These are phyloP conservation scores for Dryas alaskensis DNA, from an alignment of 306 rosid species.

Conservation along the genomic window DNA sequence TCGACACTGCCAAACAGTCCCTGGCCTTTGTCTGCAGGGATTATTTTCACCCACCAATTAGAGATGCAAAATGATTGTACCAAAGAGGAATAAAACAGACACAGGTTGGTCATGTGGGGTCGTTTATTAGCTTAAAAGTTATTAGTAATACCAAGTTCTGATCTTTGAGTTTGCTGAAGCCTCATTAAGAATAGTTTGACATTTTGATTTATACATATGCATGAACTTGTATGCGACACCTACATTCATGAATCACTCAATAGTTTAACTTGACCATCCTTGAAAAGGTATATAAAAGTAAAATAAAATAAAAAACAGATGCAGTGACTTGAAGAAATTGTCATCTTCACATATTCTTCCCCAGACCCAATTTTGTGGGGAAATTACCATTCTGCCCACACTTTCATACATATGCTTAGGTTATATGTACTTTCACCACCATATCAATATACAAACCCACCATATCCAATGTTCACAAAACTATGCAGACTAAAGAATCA, in stretches of 20 bases:
- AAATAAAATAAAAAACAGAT: background rate
- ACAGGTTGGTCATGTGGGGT: background rate
- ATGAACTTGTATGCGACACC: too few species aligned
- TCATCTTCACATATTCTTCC: conserved; percentile 12
- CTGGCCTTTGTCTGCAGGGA: background rate
- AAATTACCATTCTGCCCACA: conserved; percentile 8
- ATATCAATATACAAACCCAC: conserved; percentile 29
- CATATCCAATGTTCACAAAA: conserved; percentile 22
- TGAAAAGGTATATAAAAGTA: background rate
- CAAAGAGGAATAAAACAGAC: background rate
- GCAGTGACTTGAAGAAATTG: background rate
- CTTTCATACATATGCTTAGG: background rate
- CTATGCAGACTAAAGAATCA: conserved; percentile 15
- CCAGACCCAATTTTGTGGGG: conserved; percentile 2
- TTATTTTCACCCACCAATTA: background rate
- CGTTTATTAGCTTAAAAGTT: background rate
- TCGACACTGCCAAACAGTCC: background rate
- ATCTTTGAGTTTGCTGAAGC: too few species aligned
- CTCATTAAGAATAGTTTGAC: too few species aligned
- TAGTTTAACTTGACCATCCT: background rate
- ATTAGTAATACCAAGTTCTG: too few species aligned
- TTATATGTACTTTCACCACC: conserved; percentile 26
- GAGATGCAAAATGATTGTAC: conserved; percentile 1
- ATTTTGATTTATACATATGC: too few species aligned
- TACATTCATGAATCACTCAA: background rate